Conservation (phyloP, 2,329 filamentous ascomycete species). For the Pyrenophora teres region DNA sequence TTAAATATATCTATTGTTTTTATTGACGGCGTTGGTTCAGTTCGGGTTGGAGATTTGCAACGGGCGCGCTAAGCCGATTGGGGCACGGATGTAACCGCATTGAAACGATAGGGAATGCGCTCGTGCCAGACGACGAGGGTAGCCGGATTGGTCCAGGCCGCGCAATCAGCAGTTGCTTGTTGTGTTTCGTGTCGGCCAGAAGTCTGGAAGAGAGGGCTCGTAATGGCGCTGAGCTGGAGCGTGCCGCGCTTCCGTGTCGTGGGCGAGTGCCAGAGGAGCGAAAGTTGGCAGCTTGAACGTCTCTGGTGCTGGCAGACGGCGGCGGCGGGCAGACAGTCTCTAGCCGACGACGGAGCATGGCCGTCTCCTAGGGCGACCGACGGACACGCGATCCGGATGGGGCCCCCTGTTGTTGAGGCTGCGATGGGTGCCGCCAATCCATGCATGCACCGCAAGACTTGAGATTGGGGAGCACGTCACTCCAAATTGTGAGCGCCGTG, state of each 20-base stretch:
- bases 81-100: constrained; percentile 12
- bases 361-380: constrained; percentile 6
- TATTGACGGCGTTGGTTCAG: constrained; percentile 9
- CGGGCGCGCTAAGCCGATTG: constrained; percentile 12
- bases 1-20: constrained; percentile 6
- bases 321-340: constrained; percentile 5
- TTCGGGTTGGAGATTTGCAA: constrained; percentile 10
- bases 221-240: neutral
- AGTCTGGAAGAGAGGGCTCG: constrained; percentile 1
- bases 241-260: constrained; percentile 2
- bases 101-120: constrained; percentile 11
- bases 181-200: constrained; percentile 8
- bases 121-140: constrained; percentile 7
- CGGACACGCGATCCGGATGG: constrained; percentile 10
- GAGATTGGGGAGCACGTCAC: constrained; percentile 1
- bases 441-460: neutral
- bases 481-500: neutral
- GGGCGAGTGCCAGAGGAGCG: neutral
- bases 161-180: constrained; percentile 17
- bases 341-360: constrained; percentile 1
- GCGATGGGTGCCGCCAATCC: no score
- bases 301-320: neutral
- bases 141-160: constrained; percentile 8
- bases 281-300: neutral
- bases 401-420: constrained; percentile 1